Evolutionary conservation across 2,329 filamentous ascomycete genomes (phyloP).

Genomic region (Fusarium heterosporum): DNA sequence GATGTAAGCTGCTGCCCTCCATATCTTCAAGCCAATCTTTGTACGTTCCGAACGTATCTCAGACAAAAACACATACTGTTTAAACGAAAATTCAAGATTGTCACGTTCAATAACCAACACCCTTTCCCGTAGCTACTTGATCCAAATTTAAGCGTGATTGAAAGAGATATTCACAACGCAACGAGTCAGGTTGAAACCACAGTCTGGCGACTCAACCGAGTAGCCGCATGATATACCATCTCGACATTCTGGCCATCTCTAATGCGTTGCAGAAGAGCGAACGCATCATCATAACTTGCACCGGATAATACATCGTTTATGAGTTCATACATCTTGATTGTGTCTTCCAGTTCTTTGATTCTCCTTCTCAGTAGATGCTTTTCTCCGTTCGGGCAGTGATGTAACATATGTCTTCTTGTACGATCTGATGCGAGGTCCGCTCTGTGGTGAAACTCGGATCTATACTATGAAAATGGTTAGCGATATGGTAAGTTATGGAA

Average conservation of each 20-base stretch:
- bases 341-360: not conserved
- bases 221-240: not conserved
- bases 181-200: not conserved
- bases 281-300: not conserved
- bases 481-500: not conserved
- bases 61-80: too few relatives aligned
- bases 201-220: not conserved
- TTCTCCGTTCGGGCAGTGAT: not conserved
- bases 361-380: not conserved
- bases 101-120: not conserved
- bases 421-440: not conserved
- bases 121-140: not conserved
- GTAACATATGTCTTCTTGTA: not conserved
- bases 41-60: too few relatives aligned
- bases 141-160: not conserved
- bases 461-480: not conserved
- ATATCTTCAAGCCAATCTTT: too few relatives aligned
- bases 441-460: not conserved
- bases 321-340: not conserved
- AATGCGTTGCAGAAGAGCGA: not conserved
- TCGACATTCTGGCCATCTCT: not conserved
- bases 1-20: too few relatives aligned
- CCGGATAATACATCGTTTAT: not conserved
- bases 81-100: too few relatives aligned
- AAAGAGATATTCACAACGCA: not conserved